These are phyloP conservation scores for Diophrys appendiculata DNA, from an alignment of 73 alveolate species.

Conservation along the genomic window DNA sequence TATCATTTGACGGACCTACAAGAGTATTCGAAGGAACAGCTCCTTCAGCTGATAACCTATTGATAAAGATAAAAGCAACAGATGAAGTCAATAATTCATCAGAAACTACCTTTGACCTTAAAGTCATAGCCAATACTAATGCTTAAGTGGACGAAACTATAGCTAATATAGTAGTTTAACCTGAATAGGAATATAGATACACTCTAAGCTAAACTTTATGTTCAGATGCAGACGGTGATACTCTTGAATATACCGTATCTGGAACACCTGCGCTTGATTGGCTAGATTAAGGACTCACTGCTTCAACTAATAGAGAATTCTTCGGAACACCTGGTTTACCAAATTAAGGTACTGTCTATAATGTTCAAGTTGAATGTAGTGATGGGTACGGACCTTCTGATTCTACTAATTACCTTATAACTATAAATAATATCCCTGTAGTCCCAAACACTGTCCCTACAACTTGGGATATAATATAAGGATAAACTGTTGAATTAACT, in stretches of 20 bases:
- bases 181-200: not conserved
- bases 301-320: not conserved
- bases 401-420: too few relatives aligned
- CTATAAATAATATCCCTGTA: not conserved
- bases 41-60: not conserved
- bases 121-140: not conserved
- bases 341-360: not conserved
- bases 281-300: not conserved
- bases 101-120: not conserved
- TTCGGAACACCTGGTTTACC: conserved; percentile 4
- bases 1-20: not conserved
- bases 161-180: not conserved
- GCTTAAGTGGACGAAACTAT: not conserved
- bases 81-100: not conserved
- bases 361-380: not conserved
- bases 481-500: not conserved
- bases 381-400: not conserved
- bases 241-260: not conserved
- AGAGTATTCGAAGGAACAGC: conserved; percentile 7
- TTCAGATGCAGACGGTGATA: conserved; percentile 1
- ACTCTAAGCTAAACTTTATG: not conserved
- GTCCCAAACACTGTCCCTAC: not conserved
- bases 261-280: not conserved
- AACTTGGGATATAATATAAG: not conserved
- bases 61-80: conserved; percentile 4